These are phyloP conservation scores for Phytophthora syringae DNA, from an alignment of 352 stramenopile species.

Conservation along the genomic window DNA sequence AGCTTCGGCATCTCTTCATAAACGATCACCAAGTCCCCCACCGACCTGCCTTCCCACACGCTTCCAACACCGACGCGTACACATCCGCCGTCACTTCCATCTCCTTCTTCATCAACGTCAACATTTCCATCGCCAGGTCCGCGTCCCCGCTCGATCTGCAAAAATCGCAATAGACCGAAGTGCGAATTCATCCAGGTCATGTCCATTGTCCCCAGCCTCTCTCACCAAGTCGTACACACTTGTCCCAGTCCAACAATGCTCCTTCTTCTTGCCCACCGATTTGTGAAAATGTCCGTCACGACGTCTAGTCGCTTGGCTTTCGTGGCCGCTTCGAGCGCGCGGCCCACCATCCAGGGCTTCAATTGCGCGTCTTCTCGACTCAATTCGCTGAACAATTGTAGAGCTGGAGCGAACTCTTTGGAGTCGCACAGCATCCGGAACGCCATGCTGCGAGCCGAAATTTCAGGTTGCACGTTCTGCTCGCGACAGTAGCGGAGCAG, in stretches of 20 bases:
- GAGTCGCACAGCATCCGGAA: constrained; percentile 10
- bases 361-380: constrained; percentile 1
- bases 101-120: constrained; percentile 3
- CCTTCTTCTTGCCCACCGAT: constrained; percentile 1
- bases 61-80: constrained; percentile 17
- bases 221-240: constrained; percentile 11
- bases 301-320: constrained; percentile 7
- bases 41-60: constrained; percentile 10
- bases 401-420: neutral
- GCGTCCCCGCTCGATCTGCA: constrained; percentile 17
- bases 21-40: constrained; percentile 16
- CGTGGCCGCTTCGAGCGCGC: constrained; percentile 8
- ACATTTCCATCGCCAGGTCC: constrained; percentile 15
- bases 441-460: neutral
- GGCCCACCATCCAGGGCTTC: constrained; percentile 20
- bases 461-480: neutral
- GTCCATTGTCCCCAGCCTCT: neutral
- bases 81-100: constrained; percentile 6
- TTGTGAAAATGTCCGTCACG: constrained; percentile 1
- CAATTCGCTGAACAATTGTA: constrained; percentile 5
- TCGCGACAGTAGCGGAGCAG: constrained; percentile 10
- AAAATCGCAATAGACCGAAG: constrained; percentile 23
- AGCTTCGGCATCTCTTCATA: constrained; percentile 13
- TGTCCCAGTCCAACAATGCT: neutral
- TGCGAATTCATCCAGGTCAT: constrained; percentile 7